Evolutionary conservation across 495 filamentous ascomycete species (phyloP).

Genomic region (Barbatosphaeria neglecta): DNA sequence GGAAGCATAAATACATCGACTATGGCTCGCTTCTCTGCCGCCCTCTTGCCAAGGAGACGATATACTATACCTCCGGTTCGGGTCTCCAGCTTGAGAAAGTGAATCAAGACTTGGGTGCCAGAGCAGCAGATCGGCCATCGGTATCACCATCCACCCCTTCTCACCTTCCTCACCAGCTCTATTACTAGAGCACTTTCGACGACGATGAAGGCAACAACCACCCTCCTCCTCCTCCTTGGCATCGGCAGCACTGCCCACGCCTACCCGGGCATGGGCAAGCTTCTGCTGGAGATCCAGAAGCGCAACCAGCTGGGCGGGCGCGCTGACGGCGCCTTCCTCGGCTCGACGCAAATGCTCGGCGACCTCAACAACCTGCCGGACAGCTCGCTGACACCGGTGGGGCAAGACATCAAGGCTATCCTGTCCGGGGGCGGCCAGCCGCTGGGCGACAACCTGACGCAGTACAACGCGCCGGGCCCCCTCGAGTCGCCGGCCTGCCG

Average conservation of each 20-base stretch:
- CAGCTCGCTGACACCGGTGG: not conserved
- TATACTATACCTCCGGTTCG: too few relatives aligned
- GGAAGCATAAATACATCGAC: not conserved
- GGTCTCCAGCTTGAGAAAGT: too few relatives aligned
- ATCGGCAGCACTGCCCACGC: not conserved
- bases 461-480: not conserved
- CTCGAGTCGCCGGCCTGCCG: not conserved
- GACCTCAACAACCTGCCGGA: slow-evolving; percentile 1
- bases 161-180: not conserved
- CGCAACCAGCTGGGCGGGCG: not conserved
- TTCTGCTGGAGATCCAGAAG: not conserved
- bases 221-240: not conserved
- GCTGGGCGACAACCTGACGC: not conserved
- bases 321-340: not conserved
- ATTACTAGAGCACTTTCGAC: not conserved
- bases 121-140: too few relatives aligned
- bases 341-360: slow-evolving; percentile 1
- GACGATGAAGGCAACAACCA: not conserved
- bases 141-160: too few relatives aligned
- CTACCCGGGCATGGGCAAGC: slow-evolving; percentile 1
- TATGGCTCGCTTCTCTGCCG: not conserved
- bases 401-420: slow-evolving; percentile 1
- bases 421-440: not conserved
- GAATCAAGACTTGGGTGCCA: too few relatives aligned
- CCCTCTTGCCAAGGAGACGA: not conserved